Percentiles rank a stretch among this genome's conserved stretches.
These are phyloP conservation scores for Fusarium scirpi DNA, from an alignment of 2,329 filamentous ascomycete genomes.

Conservation along the genomic window DNA sequence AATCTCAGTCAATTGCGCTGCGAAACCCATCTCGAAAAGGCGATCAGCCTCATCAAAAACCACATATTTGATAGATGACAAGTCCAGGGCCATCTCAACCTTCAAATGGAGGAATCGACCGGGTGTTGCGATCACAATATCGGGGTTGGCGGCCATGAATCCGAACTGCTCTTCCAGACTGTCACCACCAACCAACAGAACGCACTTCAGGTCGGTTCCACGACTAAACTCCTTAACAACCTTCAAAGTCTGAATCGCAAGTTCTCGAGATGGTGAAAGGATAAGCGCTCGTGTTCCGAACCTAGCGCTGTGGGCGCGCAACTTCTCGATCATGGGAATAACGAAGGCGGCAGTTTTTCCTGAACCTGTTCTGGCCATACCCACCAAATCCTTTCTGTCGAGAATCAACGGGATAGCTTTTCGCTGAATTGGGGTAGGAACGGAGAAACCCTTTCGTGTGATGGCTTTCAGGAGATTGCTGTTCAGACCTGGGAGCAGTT, in stretches of 20 bases:
- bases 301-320: constrained; percentile 87
- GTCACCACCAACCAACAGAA: constrained; percentile 93
- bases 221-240: constrained; percentile 94
- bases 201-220: constrained; percentile 91
- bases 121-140: constrained; percentile 96
- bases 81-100: constrained; percentile 92
- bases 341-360: constrained; percentile 99
- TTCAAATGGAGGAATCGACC: constrained; percentile 97
- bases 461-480: constrained; percentile 89
- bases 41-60: constrained; percentile 98
- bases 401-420: constrained; percentile 95
- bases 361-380: constrained; percentile 98
- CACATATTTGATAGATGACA: constrained; percentile 92
- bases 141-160: constrained; percentile 92
- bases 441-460: constrained; percentile 90
- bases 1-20: constrained; percentile 92
- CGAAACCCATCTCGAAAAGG: constrained; percentile 98
- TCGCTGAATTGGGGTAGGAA: constrained; percentile 96
- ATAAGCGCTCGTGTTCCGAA: constrained; percentile 90
- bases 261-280: constrained; percentile 90
- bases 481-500: constrained; percentile 72
- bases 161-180: constrained; percentile 95
- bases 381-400: constrained; percentile 94
- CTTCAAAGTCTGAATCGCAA: constrained; percentile 94
- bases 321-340: constrained; percentile 95